These are phyloP conservation scores for Macaranga tanarius DNA, from an alignment of 441 rosid species.

Conservation along the genomic window DNA sequence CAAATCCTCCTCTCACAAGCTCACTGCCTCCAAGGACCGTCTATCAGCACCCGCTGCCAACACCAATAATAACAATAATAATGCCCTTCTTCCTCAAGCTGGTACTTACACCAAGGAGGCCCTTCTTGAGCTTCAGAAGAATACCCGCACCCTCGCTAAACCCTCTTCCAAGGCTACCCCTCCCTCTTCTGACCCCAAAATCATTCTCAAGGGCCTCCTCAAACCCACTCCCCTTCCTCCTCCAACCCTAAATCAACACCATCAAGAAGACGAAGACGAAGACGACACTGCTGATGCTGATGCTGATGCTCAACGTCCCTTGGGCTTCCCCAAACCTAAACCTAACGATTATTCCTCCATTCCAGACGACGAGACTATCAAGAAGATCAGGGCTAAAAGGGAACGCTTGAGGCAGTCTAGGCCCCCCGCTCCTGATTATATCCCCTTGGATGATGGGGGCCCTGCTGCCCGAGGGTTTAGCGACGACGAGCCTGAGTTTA, in stretches of 20 bases:
- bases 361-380: constrained; percentile 62
- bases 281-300: too few species aligned
- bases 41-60: constrained; percentile 36
- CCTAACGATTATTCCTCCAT: constrained; percentile 21
- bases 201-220: constrained; percentile 70
- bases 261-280: constrained; percentile 27
- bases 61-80: not conserved
- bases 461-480: constrained; percentile 55
- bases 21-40: constrained; percentile 57
- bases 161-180: constrained; percentile 41
- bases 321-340: too few species aligned
- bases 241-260: constrained; percentile 31
- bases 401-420: constrained; percentile 66
- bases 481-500: constrained; percentile 79
- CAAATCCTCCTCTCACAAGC: constrained; percentile 57
- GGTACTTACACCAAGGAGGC: constrained; percentile 86
- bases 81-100: constrained; percentile 59
- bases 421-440: constrained; percentile 67
- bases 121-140: constrained; percentile 86
- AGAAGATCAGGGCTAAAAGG: constrained; percentile 68
- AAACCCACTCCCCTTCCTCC: constrained; percentile 34
- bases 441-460: constrained; percentile 58
- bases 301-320: too few species aligned
- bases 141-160: constrained; percentile 72
- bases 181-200: constrained; percentile 55